phyloP scores from a whole-genome alignment of 2,329 filamentous ascomycete species.

The Beauveria sp. region DNA sequence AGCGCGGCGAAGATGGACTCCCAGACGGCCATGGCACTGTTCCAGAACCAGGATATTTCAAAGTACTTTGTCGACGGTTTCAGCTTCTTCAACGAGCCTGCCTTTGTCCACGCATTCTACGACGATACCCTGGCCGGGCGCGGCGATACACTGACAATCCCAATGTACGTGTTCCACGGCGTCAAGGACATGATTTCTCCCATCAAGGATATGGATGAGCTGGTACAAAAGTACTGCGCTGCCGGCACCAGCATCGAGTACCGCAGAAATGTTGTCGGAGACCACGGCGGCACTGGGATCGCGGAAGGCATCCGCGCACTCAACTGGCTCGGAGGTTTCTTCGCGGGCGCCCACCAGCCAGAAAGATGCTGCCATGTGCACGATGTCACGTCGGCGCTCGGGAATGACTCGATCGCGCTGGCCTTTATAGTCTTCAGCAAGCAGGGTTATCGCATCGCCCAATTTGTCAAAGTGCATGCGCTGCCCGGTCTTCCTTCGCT shows the following conservation, averaged over 20 bases:
- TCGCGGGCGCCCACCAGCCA: background rate
- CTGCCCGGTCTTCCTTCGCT: background rate
- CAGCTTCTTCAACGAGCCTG: background rate
- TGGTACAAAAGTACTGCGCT: background rate
- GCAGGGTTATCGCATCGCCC: background rate
- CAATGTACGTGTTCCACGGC: background rate
- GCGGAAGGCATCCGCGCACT: background rate
- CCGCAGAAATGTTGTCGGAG: background rate
- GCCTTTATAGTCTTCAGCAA: background rate
- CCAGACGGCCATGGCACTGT: background rate
- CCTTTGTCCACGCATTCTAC: background rate
- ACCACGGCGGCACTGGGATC: background rate
- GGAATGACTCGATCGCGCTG: background rate
- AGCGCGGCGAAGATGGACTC: background rate
- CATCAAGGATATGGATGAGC: background rate
- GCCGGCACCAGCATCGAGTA: background rate
- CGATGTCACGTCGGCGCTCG: background rate
- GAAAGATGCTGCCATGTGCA: background rate
- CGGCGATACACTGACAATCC: background rate
- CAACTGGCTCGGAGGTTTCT: background rate
- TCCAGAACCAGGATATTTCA: background rate
- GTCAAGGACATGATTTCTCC: background rate
- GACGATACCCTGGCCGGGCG: background rate
- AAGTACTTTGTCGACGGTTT: constrained; percentile 9
- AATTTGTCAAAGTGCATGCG: background rate